phyloP scores from a whole-genome alignment of 2,329 filamentous ascomycete genomes.

The Fusarium tuaranense region DNA sequence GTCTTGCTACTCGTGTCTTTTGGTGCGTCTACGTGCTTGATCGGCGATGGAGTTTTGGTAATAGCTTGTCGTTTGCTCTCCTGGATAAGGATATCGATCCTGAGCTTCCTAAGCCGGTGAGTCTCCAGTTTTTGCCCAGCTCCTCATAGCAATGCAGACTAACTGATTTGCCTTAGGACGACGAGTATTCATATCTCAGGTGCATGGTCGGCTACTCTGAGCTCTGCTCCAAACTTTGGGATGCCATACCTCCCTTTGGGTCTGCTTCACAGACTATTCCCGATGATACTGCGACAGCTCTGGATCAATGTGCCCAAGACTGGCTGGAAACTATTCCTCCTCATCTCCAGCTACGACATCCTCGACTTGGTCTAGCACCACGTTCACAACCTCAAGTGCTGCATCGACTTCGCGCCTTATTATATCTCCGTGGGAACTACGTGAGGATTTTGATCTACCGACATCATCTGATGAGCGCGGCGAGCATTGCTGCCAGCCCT shows the following conservation, averaged over 20 bases:
- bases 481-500: slow-evolving; percentile 51
- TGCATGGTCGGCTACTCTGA: slow-evolving; percentile 62
- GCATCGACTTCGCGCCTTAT: slow-evolving; percentile 55
- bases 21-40: slow-evolving; percentile 66
- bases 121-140: background rate
- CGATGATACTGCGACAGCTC: slow-evolving; percentile 52
- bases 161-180: slow-evolving; percentile 36
- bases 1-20: slow-evolving; percentile 55
- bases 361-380: slow-evolving; percentile 50
- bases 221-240: slow-evolving; percentile 60
- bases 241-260: slow-evolving; percentile 54
- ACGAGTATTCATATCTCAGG: slow-evolving; percentile 54
- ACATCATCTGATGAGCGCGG: slow-evolving; percentile 53
- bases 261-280: slow-evolving; percentile 49
- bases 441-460: slow-evolving; percentile 58
- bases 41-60: slow-evolving; percentile 64
- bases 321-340: slow-evolving; percentile 60
- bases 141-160: background rate
- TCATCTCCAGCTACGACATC: slow-evolving; percentile 53
- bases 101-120: slow-evolving; percentile 57
- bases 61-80: slow-evolving; percentile 61
- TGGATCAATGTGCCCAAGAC: slow-evolving; percentile 57
- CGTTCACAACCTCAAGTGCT: slow-evolving; percentile 50
- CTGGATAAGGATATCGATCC: slow-evolving; percentile 63
- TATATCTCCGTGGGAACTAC: slow-evolving; percentile 60